phyloP scores from a whole-genome alignment of 306 rosid species.

The Cucurbita maxima region DNA sequence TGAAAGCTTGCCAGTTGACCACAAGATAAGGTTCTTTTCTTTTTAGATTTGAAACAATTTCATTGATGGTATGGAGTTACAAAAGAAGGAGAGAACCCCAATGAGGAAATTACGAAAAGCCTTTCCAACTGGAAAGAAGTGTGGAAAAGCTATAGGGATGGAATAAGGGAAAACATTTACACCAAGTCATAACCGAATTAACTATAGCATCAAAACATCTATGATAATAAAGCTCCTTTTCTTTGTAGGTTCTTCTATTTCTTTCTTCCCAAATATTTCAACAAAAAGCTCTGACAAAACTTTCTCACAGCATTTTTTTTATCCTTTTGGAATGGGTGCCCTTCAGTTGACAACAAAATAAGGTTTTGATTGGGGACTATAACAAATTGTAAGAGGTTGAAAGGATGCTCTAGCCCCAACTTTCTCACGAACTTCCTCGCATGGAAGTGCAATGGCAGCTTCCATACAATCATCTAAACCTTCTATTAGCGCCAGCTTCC shows the following conservation, averaged over 20 bases:
- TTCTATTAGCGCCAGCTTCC: not conserved
- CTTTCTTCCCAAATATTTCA: no score
- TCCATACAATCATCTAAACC: not conserved
- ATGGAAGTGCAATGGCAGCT: not conserved
- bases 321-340: no score
- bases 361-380: not conserved
- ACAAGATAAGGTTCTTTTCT: no score
- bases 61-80: not conserved
- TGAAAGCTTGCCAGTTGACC: not conserved
- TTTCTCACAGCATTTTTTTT: no score
- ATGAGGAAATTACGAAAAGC: not conserved
- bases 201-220: no score
- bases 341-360: not conserved
- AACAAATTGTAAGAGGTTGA: not conserved
- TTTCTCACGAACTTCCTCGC: not conserved
- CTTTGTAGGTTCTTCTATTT: no score
- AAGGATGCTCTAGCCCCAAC: not conserved
- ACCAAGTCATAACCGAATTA: not conserved
- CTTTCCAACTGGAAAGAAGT: not conserved
- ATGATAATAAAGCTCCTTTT: no score
- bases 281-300: no score
- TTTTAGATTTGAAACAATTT: not conserved
- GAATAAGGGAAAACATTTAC: not conserved
- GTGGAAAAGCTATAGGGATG: not conserved
- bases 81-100: not conserved